Conservation (phyloP, 2,329 filamentous ascomycete genomes). For the Diaporthe humulicola region DNA sequence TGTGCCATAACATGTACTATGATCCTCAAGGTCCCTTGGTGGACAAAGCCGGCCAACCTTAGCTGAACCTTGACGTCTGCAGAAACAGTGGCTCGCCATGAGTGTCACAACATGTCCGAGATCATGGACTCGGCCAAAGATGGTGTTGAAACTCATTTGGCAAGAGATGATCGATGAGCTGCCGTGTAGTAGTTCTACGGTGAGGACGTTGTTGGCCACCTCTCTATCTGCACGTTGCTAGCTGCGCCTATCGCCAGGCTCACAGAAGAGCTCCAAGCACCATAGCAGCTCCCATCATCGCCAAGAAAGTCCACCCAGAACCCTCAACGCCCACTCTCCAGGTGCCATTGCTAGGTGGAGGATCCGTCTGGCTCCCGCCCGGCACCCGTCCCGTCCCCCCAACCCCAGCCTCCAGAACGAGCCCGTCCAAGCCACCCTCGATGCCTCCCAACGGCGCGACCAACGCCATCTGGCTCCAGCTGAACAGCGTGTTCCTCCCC, state of each 20-base stretch:
- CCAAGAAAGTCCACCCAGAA: neutral
- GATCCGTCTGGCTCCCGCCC: neutral
- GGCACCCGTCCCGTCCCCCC: neutral
- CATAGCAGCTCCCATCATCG: neutral
- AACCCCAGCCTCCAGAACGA: constrained; percentile 2
- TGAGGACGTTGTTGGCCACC: constrained; percentile 66
- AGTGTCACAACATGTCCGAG: constrained; percentile 60
- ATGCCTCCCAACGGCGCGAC: constrained; percentile 52
- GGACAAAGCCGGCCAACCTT: too few relatives aligned
- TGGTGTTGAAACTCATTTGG: constrained; percentile 72
- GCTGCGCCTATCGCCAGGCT: constrained; percentile 71
- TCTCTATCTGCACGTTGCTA: constrained; percentile 62
- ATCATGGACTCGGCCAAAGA: constrained; percentile 78
- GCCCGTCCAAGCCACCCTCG: neutral
- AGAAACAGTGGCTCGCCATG: too few relatives aligned
- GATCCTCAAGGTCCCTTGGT: too few relatives aligned
- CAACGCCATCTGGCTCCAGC: constrained; percentile 70
- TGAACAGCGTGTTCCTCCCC: constrained; percentile 63
- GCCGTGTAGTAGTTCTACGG: constrained; percentile 62
- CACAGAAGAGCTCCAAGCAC: constrained; percentile 63
- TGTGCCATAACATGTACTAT: too few relatives aligned
- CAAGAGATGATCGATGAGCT: constrained; percentile 71
- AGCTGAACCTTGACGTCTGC: too few relatives aligned
- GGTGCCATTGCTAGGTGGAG: neutral
- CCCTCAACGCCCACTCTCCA: neutral